Evolutionary conservation across 768 basidiomycete species (phyloP), one percentile per base, ranked within the genome.

Genomic region (Amanita fuliginea): DNA sequence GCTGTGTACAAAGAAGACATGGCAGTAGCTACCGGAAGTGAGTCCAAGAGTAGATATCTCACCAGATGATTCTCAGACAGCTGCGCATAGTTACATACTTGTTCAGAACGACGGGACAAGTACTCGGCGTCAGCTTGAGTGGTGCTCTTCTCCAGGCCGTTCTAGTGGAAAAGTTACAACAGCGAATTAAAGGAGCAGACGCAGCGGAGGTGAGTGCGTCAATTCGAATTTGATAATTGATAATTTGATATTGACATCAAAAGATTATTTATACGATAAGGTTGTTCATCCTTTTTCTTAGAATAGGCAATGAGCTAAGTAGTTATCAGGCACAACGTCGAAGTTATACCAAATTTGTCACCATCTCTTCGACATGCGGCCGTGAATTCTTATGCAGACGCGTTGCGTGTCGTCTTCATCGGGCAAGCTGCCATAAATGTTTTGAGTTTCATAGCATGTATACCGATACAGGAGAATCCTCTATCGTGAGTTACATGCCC

Each of bases 21-120:
- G 74, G 82, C 91, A 9, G 81, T 95, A 37, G 90, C 89, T 46
- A 94, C 86, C 30, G 91, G 91, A 62, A 86, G 91, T 93, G 67
- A 69, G 86, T 71, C 47, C n/a, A 45, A 48, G 42, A 46, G 46
- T 45, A 45, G 44, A 54, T 51, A 51, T 53, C 44, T 55, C 54
- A 53, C 44, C 33, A 45, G 53, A 54, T 51, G 47, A 34, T 53
- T 47, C 49, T 52, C 28, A 53, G 36, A 24, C 44, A 41, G 2
- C 14, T 24, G 10, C 2, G 4, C 16, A 14, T 18, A 95, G 92
- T 94, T 58, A 88, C 87, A 28, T 98, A 98, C 65, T 73, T 96
- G 42, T 95, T 94, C 72, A 73, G 94, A 54, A 93, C 91, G 6
- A 86, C 89, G 14, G 94, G 94, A 2, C 95, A 97, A 70, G 96